Conservation (phyloP, 2,329 filamentous ascomycete genomes). For the Sporothrix dimorphospora region DNA sequence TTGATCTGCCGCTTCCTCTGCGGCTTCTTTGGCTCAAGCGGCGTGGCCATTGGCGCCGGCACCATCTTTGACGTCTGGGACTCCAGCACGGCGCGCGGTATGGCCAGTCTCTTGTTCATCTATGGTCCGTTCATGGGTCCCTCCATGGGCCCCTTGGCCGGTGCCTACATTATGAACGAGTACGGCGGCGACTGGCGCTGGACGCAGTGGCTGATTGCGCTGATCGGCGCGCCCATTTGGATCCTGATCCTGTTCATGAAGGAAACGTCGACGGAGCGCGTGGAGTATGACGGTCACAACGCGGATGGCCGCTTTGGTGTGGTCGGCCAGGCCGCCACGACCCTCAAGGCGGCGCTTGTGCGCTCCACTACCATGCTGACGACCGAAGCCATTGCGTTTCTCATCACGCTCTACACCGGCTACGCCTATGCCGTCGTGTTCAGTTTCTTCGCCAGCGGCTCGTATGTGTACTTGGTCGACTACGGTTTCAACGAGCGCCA, state of each 20-base stretch:
- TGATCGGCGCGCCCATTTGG: slow-evolving; percentile 11
- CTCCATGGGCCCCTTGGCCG: slow-evolving; percentile 14
- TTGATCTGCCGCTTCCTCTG: slow-evolving; percentile 66
- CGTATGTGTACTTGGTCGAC: slow-evolving; percentile 11
- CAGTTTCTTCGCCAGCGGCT: slow-evolving; percentile 20
- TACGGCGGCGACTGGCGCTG: slow-evolving; percentile 22
- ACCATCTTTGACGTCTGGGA: slow-evolving; percentile 63
- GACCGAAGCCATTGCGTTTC: slow-evolving; percentile 18
- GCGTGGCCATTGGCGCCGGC: slow-evolving; percentile 70
- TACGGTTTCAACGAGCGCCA: slow-evolving; percentile 14
- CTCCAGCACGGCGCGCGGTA: neutral
- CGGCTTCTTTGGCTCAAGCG: slow-evolving; percentile 65
- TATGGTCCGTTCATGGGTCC: slow-evolving; percentile 19
- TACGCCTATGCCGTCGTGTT: slow-evolving; percentile 26
- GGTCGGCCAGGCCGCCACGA: neutral
- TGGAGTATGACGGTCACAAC: neutral
- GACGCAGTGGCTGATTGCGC: slow-evolving; percentile 22
- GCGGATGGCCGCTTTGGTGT: neutral
- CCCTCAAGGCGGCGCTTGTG: neutral
- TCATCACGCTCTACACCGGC: slow-evolving; percentile 19
- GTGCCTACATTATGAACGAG: slow-evolving; percentile 21
- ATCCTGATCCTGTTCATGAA: slow-evolving; percentile 21
- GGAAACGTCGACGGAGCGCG: slow-evolving; percentile 16
- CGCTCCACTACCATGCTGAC: slow-evolving; percentile 24
- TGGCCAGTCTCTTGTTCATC: slow-evolving; percentile 14